Evolutionary conservation across 306 rosid species (phyloP).

Genomic region (Castanopsis chinensis): DNA sequence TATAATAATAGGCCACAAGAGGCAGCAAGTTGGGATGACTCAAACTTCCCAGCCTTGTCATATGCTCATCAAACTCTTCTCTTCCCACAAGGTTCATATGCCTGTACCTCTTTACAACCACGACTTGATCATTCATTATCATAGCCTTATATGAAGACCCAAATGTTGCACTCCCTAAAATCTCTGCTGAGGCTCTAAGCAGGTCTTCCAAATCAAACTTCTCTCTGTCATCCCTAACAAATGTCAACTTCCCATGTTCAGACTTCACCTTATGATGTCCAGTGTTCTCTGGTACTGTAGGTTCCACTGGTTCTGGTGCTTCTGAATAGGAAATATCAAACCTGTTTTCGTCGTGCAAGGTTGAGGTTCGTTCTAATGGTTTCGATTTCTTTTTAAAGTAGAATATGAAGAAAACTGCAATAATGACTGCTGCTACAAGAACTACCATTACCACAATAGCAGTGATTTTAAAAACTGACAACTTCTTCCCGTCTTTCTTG

Average conservation of each 20-base stretch:
- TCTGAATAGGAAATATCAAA: constrained; percentile 18
- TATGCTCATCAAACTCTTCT: constrained; percentile 83
- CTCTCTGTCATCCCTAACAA: constrained; percentile 46
- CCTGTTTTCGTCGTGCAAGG: constrained; percentile 14
- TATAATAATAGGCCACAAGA: constrained; percentile 67
- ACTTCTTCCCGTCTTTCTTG: not conserved
- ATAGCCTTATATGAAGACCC: constrained; percentile 89
- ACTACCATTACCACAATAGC: constrained; percentile 26
- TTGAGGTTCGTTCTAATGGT: constrained; percentile 3
- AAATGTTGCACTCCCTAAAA: constrained; percentile 81
- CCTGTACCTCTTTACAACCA: constrained; percentile 89
- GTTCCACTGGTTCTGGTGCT: constrained; percentile 27
- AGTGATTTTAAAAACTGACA: constrained; percentile 26
- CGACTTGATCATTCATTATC: constrained; percentile 38
- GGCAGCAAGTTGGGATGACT: constrained; percentile 74
- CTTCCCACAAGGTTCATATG: constrained; percentile 74
- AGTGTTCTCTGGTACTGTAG: not conserved
- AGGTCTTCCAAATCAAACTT: constrained; percentile 77
- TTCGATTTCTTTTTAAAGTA: constrained; percentile 13
- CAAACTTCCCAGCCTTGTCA: constrained; percentile 72
- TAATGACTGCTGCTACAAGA: constrained; percentile 35
- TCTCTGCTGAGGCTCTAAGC: constrained; percentile 75
- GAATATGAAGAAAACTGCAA: constrained; percentile 25
- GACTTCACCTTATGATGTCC: constrained; percentile 32
- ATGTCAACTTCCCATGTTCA: constrained; percentile 56